Evolutionary conservation across 2,329 filamentous ascomycete genomes (phyloP), one percentile per base, ranked within the genome.

Genomic region (Hypocrella siamensis): DNA sequence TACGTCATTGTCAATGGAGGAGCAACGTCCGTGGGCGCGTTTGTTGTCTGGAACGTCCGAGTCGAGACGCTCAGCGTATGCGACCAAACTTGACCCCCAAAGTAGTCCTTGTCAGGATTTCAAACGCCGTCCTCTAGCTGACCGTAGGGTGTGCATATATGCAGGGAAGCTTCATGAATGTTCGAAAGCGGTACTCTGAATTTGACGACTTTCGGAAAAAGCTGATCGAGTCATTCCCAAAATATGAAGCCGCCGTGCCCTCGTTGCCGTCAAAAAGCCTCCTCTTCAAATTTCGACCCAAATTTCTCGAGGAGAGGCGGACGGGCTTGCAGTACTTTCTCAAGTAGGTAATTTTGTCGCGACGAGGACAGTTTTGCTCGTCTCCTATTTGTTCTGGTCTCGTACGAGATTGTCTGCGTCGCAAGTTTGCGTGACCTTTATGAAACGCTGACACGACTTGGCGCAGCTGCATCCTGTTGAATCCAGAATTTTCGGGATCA

Each of bases 41-140:
- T 96, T 58, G 83, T 94, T 2, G 85, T 93, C 6, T 98, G 83
- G 82, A 90, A 84, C 49, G 85, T 90, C 46, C 74, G 68, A 30
- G 82, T 98, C 28, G 76, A 90, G 52, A 94, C 85, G 4, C 60
- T 96, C 31, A 79, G 75, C 53, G 84, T 86, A 51, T 52, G 74
- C 67, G 25, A 6, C 3, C 17, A 18, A 7, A 10, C 28, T 22
- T 18, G 8, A 7, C 12, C 8, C 8, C 21, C 7, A 22, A 22
- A 22, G 21, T 7, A 12, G 12, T 22, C 7, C 7, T 22, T 22
- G 21, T 7, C 7, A 22, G 21, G 7, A 12, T 7, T 22, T 7
- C 21, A 22, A n/a, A n/a, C n/a, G n/a, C n/a, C n/a, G n/a, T n/a
- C n/a, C n/a, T n/a, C n/a, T n/a, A n/a, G n/a, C n/a, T n/a, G n/a